These are phyloP conservation scores for Calonectria fujianensis DNA, from an alignment of 2,329 filamentous ascomycete species.

Conservation along the genomic window DNA sequence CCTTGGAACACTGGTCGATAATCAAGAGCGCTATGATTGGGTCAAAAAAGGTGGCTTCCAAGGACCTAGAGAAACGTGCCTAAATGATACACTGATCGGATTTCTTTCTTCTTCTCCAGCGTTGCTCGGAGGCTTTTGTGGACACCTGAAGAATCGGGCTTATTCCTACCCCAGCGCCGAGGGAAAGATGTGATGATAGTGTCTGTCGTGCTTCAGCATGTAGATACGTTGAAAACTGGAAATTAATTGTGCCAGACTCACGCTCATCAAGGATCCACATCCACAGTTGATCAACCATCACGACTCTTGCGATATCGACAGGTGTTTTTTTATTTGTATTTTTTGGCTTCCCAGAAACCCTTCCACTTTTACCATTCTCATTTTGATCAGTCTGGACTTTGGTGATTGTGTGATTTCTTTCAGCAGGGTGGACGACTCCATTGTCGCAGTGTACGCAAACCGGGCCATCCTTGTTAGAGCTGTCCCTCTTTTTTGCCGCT, in stretches of 20 bases:
- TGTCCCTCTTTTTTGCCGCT: neutral
- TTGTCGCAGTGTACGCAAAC: neutral
- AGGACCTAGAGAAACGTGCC: constrained; percentile 38
- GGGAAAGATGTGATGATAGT: constrained; percentile 64
- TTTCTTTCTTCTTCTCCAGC: constrained; percentile 55
- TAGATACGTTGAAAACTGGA: neutral
- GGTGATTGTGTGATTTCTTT: neutral
- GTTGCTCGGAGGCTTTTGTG: constrained; percentile 63
- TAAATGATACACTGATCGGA: constrained; percentile 54
- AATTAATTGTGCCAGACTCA: neutral
- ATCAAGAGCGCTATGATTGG: constrained; percentile 58
- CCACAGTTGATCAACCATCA: constrained; percentile 68
- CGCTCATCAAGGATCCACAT: constrained; percentile 63
- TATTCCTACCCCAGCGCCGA: constrained; percentile 64
- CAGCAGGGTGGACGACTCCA: neutral
- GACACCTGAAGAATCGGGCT: constrained; percentile 62
- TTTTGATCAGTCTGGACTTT: neutral
- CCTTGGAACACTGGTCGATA: constrained; percentile 63
- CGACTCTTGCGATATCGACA: constrained; percentile 45
- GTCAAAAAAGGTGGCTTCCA: neutral
- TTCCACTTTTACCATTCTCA: neutral
- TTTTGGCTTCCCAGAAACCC: neutral
- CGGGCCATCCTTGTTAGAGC: neutral
- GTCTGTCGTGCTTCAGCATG: neutral
- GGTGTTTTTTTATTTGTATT: neutral